These are phyloP conservation scores for Purpureocillium lavendulum DNA, from an alignment of 2,329 filamentous ascomycete genomes.

Conservation along the genomic window DNA sequence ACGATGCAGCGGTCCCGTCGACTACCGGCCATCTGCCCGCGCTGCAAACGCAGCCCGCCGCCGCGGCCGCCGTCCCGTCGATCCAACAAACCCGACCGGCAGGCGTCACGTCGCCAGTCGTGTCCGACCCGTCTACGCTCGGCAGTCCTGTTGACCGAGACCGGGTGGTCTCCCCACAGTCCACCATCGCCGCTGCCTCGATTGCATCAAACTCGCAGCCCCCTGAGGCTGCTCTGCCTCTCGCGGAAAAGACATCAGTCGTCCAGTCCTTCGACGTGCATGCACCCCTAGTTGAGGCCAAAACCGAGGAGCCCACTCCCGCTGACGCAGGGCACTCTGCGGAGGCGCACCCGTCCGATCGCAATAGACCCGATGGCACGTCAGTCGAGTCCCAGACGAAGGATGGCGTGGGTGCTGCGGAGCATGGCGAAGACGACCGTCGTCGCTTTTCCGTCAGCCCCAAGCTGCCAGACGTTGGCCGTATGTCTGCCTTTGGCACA, in stretches of 20 bases:
- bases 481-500: constrained; percentile 52
- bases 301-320: no score
- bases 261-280: no score
- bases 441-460: constrained; percentile 42
- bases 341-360: no score
- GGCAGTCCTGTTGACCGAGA: constrained; percentile 11
- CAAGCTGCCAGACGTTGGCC: constrained; percentile 47
- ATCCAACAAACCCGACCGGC: not conserved
- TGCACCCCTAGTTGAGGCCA: no score
- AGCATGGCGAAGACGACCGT: constrained; percentile 4
- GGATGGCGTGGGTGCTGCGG: not conserved
- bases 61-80: not conserved
- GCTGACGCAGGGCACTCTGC: no score
- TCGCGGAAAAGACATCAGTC: not conserved
- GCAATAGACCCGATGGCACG: not conserved
- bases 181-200: not conserved
- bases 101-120: constrained; percentile 2
- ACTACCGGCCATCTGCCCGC: constrained; percentile 4
- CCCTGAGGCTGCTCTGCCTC: no score
- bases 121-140: not conserved
- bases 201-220: no score
- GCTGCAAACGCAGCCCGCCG: constrained; percentile 2
- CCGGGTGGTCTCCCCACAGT: constrained; percentile 1
- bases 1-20: not conserved
- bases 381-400: not conserved